A percentile compares a stretch with the other conserved stretches of the same genome.
These are phyloP conservation scores for Pyrus betulifolia DNA, from an alignment of 306 rosid genomes.

Conservation along the genomic window DNA sequence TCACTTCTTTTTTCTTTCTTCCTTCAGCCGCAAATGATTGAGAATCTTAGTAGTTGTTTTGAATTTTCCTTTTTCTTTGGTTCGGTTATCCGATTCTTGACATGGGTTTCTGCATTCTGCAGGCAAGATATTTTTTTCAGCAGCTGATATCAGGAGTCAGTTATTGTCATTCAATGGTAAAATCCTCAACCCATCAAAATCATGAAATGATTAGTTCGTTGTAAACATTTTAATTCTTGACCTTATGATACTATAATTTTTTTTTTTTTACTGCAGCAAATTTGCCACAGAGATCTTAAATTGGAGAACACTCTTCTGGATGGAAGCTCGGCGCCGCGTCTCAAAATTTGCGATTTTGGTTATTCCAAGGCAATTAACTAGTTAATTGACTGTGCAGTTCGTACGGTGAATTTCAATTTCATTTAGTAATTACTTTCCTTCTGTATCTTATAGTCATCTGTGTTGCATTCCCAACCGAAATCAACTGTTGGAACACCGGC, in stretches of 20 bases:
- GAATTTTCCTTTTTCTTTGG: background rate
- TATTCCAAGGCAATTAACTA: slow-evolving; percentile 70
- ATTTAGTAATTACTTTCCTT: background rate
- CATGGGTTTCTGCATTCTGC: background rate
- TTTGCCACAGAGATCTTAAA: slow-evolving; percentile 98
- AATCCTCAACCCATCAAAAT: slow-evolving; percentile 1
- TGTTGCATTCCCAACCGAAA: slow-evolving; percentile 95
- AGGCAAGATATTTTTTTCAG: slow-evolving; percentile 93
- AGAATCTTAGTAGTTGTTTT: background rate
- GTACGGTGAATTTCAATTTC: background rate
- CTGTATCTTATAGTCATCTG: slow-evolving; percentile 62
- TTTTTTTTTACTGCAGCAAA: slow-evolving; percentile 45
- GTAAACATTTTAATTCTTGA: background rate
- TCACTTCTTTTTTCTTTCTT: no score
- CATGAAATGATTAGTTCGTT: background rate
- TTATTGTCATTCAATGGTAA: slow-evolving; percentile 92
- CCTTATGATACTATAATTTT: background rate
- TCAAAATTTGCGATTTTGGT: slow-evolving; percentile 94
- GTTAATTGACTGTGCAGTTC: background rate
- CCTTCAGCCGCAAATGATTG: background rate
- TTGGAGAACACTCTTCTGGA: slow-evolving; percentile 95
- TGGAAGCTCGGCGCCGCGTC: slow-evolving; percentile 87
- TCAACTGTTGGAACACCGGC: slow-evolving; percentile 99
- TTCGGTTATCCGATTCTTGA: background rate
- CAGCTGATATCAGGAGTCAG: slow-evolving; percentile 96